Base-by-base conservation (phyloP, 495 filamentous ascomycete species). In the Lophium mytilinum region DNA sequence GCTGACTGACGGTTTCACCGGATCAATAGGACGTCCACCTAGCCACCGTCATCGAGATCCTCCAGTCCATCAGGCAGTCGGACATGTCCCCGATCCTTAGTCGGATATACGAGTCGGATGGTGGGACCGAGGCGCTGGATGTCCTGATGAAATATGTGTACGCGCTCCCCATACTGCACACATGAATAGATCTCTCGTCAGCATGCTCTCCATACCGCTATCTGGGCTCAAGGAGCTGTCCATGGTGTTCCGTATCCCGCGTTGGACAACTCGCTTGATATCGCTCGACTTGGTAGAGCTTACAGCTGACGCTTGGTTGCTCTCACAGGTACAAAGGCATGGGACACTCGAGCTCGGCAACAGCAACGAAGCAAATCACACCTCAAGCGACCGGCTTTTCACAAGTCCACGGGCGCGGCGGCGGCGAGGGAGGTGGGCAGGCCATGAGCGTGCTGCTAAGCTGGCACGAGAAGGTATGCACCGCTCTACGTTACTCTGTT, bases 401-500 rank as follows among this genome's bases (percentile, higher is more conserved):
- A 61, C 90, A 95, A 72, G 80, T 91, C 60, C 83, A 85, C 53
- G 74, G 74, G 12, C 76, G 89, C 40, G 77, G 84, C 17, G 81
- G 79, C 17, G 83, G 81, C 62, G 88, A 91, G 56, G 86, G 86
- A 55, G 85, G 87, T 61, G 88, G 89, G 47, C 82, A 88, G 63
- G 86, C 85, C 45, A 95, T 95, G 90, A 95, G 90, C 62, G 90
- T 96, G 43, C 67, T 96, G 66, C 73, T 96, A 61, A 94, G 86
- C 68, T 96, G 90, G 90, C 90, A 95, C 66, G 90, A 96, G 79
- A 95, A 94, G 78, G 73, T 76, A 61, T 41, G 52, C 62, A 30
- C 18, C 37, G 9, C 8, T 24, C 0, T 30, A 35, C 14, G 40
- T 18, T 42, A 51, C 18, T 15, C 19, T 30, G 37, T 11, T 33